A percentile compares a stretch with the other conserved stretches of the same genome.
Evolutionary conservation across 305 asterid species (phyloP).

Genomic region (Solanum aculeatissimum): DNA sequence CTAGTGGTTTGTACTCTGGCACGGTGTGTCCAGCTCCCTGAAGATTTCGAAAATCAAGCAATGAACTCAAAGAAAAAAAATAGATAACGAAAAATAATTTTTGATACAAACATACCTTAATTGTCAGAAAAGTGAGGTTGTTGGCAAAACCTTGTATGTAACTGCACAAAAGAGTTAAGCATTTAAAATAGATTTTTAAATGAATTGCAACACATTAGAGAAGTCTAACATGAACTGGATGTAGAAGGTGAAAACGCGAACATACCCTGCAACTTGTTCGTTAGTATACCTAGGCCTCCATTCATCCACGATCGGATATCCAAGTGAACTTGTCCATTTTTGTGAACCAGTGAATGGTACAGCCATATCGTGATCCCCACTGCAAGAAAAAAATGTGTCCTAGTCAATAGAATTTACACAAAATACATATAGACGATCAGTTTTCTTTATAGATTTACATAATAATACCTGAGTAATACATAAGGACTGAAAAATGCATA

Average conservation of each 20-base stretch:
- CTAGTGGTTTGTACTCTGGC: too few species aligned
- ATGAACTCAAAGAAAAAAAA: not conserved
- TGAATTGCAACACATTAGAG: not conserved
- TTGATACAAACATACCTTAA: slow-evolving; percentile 42
- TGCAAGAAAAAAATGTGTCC: slow-evolving; percentile 6
- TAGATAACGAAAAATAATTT: not conserved
- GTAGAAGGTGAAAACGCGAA: not conserved
- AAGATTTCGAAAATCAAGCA: not conserved
- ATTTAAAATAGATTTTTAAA: not conserved
- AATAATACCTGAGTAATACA: not conserved
- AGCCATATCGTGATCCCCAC: slow-evolving; percentile 95
- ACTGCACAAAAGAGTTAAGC: slow-evolving; percentile 21
- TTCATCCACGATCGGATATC: slow-evolving; percentile 50
- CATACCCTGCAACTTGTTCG: slow-evolving; percentile 75
- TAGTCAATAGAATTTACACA: not conserved
- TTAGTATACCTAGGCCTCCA: slow-evolving; percentile 72
- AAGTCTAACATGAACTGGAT: not conserved
- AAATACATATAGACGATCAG: not conserved
- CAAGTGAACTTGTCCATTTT: slow-evolving; percentile 86
- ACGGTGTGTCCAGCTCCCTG: slow-evolving; percentile 94
- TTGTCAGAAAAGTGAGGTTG: slow-evolving; percentile 73
- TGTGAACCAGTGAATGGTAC: slow-evolving; percentile 73
- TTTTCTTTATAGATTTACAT: not conserved
- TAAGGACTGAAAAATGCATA: not conserved
- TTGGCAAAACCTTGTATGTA: slow-evolving; percentile 57